These are phyloP conservation scores for Blakeslea trispora DNA, from an alignment of 371 early-diverging fungal species.

Conservation along the genomic window DNA sequence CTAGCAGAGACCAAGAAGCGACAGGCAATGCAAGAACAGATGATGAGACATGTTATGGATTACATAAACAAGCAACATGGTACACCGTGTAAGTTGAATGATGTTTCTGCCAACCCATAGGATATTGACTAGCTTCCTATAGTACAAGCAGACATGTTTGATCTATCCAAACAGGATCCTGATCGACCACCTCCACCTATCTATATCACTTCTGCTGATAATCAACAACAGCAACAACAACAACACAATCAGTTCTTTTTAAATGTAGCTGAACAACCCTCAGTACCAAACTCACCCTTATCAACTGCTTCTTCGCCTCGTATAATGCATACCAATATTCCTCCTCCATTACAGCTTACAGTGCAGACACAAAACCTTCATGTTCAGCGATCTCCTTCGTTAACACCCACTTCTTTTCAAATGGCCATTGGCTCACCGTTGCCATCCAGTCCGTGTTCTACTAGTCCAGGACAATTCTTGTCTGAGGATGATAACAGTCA, in stretches of 20 bases:
- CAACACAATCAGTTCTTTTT: slow-evolving; percentile 15
- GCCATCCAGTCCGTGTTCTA: slow-evolving; percentile 30
- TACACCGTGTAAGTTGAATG: slow-evolving; percentile 38
- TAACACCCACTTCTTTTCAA: slow-evolving; percentile 15
- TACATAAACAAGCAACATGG: slow-evolving; percentile 55
- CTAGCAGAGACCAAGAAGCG: slow-evolving; percentile 68
- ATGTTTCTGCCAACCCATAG: not conserved
- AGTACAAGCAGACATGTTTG: not conserved
- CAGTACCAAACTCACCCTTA: slow-evolving; percentile 9
- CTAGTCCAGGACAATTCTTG: slow-evolving; percentile 15
- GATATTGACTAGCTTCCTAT: not conserved
- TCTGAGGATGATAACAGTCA: slow-evolving; percentile 15
- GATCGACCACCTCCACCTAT: slow-evolving; percentile 46
- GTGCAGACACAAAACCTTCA: slow-evolving; percentile 27
- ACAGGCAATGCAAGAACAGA: slow-evolving; percentile 61
- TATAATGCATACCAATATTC: slow-evolving; percentile 3
- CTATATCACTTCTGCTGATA: slow-evolving; percentile 34
- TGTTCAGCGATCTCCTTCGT: slow-evolving; percentile 17
- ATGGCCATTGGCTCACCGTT: slow-evolving; percentile 26
- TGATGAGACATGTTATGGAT: slow-evolving; percentile 63
- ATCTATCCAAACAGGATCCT: slow-evolving; percentile 21
- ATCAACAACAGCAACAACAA: slow-evolving; percentile 20
- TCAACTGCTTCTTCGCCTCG: slow-evolving; percentile 11
- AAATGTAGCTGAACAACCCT: slow-evolving; percentile 13
- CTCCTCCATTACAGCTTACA: slow-evolving; percentile 15